These are phyloP conservation scores for Bipolaris bicolor DNA, from an alignment of 2,329 filamentous ascomycete species.

Conservation along the genomic window DNA sequence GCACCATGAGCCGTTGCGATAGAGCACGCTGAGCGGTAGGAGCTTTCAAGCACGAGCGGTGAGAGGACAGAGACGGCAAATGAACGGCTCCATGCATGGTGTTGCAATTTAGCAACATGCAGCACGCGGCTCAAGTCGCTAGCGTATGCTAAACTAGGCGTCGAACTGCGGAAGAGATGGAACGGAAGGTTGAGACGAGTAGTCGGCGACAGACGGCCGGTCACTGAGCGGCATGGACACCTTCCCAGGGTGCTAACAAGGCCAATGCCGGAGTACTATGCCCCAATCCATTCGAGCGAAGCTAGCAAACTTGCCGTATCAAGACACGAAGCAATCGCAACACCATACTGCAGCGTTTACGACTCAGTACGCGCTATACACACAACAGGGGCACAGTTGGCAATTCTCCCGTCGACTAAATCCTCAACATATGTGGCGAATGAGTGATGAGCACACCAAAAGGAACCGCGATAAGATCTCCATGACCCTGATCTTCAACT, in stretches of 20 bases:
- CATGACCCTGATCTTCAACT: conserved; percentile 1
- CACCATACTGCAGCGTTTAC: background rate
- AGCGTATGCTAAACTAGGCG: background rate
- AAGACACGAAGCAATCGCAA: background rate
- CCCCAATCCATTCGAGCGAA: background rate
- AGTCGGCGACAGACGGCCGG: background rate
- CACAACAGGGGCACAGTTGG: background rate
- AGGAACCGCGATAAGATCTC: conserved; percentile 2
- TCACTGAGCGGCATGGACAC: background rate
- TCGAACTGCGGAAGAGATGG: background rate
- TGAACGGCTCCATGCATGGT: conserved; percentile 2
- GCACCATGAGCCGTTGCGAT: background rate
- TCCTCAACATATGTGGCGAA: background rate
- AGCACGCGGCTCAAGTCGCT: conserved; percentile 1
- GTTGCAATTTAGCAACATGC: background rate
- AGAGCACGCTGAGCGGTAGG: background rate
- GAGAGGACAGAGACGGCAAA: conserved; percentile 3
- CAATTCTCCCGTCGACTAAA: background rate
- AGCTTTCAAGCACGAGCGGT: background rate
- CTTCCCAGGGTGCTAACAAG: background rate
- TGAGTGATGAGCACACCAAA: background rate
- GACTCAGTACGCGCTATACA: background rate
- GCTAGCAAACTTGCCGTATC: background rate
- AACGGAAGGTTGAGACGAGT: background rate
- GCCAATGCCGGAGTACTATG: background rate